A percentile compares a stretch with the other conserved stretches of the same genome.
Evolutionary conservation across 495 filamentous ascomycete genomes (phyloP).

Genomic region (Tirmania nivea): DNA sequence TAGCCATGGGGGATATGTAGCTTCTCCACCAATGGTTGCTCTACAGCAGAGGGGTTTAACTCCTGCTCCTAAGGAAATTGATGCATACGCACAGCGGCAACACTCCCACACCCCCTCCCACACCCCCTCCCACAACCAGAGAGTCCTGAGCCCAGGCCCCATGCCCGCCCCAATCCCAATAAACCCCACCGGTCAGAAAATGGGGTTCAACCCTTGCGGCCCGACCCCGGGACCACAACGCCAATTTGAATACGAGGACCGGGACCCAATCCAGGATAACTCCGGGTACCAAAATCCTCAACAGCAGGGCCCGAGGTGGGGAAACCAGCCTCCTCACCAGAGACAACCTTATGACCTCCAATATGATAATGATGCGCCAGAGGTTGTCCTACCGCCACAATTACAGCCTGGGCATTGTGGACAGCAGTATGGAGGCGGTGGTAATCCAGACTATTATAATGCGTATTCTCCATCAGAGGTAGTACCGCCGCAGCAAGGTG

Average conservation of each 20-base stretch:
- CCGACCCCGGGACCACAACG: too few relatives aligned
- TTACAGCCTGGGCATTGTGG: neutral
- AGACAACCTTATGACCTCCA: neutral
- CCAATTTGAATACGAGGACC: too few relatives aligned
- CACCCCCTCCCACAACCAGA: too few relatives aligned
- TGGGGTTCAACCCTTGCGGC: too few relatives aligned
- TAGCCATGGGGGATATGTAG: neutral
- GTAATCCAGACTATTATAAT: neutral
- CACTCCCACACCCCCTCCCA: too few relatives aligned
- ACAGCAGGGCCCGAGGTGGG: neutral
- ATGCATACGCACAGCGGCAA: too few relatives aligned
- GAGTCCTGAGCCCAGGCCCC: neutral
- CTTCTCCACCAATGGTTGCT: neutral
- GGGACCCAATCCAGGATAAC: too few relatives aligned
- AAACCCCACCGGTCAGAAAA: too few relatives aligned
- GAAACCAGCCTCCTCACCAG: neutral
- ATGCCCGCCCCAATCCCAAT: too few relatives aligned
- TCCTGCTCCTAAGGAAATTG: neutral
- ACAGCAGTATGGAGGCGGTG: neutral
- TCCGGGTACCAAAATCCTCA: too few relatives aligned
- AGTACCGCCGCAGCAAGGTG: neutral
- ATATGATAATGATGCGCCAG: neutral
- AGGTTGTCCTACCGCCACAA: neutral
- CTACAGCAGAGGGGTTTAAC: neutral
- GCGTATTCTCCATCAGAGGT: too few relatives aligned